Conservation (phyloP, 352 stramenopile genomes). For the Phytophthora foliorum region DNA sequence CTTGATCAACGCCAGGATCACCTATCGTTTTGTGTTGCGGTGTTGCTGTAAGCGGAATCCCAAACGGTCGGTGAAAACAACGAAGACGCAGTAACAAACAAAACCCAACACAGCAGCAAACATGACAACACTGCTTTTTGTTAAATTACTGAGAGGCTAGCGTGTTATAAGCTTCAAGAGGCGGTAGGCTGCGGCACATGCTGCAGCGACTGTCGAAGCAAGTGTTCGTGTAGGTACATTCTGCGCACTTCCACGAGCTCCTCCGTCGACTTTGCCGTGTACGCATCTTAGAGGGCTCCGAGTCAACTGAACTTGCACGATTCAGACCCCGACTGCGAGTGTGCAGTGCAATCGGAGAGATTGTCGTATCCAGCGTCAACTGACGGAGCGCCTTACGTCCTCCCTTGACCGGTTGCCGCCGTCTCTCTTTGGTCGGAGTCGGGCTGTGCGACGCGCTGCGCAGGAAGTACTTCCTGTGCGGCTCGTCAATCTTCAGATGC, state of each 20-base stretch:
- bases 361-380: slow-evolving; percentile 46
- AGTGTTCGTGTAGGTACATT: slow-evolving; percentile 82
- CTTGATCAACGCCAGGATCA: slow-evolving; percentile 13
- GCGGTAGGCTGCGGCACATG: slow-evolving; percentile 63
- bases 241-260: slow-evolving; percentile 60
- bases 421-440: slow-evolving; percentile 40
- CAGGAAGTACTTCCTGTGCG: slow-evolving; percentile 44
- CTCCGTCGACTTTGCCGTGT: slow-evolving; percentile 43
- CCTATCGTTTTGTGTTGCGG: slow-evolving; percentile 11
- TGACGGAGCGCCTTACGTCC: slow-evolving; percentile 47
- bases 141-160: slow-evolving; percentile 41
- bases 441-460: slow-evolving; percentile 45
- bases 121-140: slow-evolving; percentile 18
- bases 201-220: slow-evolving; percentile 77
- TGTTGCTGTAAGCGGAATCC: slow-evolving; percentile 8
- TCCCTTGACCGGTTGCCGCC: slow-evolving; percentile 26
- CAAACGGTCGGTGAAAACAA: slow-evolving; percentile 18
- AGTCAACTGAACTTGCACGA: slow-evolving; percentile 23
- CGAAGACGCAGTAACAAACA: slow-evolving; percentile 28
- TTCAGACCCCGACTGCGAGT: slow-evolving; percentile 38
- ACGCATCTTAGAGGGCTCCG: slow-evolving; percentile 40
- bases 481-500: slow-evolving; percentile 35
- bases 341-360: slow-evolving; percentile 43
- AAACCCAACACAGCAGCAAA: too few relatives aligned
- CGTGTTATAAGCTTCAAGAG: slow-evolving; percentile 31